Conservation (phyloP, 169 alveolate species). For the Plasmodium reichenowi region DNA sequence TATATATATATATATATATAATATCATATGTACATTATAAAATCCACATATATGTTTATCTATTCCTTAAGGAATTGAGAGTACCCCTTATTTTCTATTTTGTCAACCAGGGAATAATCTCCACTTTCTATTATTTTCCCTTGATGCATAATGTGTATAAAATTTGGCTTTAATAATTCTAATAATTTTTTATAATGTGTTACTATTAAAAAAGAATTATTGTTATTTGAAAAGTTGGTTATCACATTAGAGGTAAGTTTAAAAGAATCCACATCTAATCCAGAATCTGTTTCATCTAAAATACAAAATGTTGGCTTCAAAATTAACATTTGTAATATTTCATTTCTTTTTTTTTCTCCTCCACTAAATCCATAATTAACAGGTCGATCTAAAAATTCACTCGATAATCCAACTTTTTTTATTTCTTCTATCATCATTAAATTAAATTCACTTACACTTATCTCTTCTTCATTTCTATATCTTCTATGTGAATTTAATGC, state of each 20-base stretch:
- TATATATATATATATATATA: too few species aligned
- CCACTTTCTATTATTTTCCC: constrained; percentile 80
- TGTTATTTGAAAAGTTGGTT: constrained; percentile 68
- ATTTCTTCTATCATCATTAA: constrained; percentile 71
- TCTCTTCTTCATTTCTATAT: constrained; percentile 75
- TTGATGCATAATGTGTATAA: constrained; percentile 80
- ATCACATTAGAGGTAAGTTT: constrained; percentile 76
- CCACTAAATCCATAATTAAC: constrained; percentile 85
- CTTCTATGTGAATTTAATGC: constrained; percentile 77
- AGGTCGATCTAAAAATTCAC: constrained; percentile 80
- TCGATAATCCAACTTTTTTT: constrained; percentile 77
- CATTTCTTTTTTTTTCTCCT: constrained; percentile 85
- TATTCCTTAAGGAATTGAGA: constrained; percentile 54
- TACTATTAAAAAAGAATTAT: constrained; percentile 80
- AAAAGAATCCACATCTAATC: constrained; percentile 84
- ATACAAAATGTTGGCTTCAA: constrained; percentile 79
- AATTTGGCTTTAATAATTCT: constrained; percentile 79
- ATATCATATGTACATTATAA: not conserved
- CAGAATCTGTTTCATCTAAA: constrained; percentile 84
- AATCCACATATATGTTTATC: not conserved
- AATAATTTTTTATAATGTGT: constrained; percentile 83
- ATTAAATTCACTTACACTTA: constrained; percentile 75
- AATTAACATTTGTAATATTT: constrained; percentile 81
- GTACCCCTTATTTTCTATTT: constrained; percentile 78
- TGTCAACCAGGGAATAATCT: constrained; percentile 75